Conservation (phyloP, 2,329 filamentous ascomycete species). For the Pseudocercospora cruenta region DNA sequence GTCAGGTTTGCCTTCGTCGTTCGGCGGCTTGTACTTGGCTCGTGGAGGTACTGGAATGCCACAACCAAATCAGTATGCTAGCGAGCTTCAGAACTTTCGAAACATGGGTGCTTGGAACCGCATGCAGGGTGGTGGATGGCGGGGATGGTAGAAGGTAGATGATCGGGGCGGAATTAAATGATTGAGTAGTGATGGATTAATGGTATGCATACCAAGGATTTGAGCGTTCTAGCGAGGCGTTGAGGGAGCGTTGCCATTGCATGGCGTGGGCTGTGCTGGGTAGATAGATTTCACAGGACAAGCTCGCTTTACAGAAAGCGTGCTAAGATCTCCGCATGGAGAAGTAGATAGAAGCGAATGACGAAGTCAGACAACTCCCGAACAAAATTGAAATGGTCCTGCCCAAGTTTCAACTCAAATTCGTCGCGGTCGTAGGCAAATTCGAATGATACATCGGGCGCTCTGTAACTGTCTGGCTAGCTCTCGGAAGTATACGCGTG, state of each 20-base stretch:
- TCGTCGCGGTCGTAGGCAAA: neutral
- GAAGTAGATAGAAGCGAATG: neutral
- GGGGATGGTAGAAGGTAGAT: neutral
- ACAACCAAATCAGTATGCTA: neutral
- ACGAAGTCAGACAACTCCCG: neutral
- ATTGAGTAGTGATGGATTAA: neutral
- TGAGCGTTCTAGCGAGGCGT: neutral
- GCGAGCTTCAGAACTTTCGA: neutral
- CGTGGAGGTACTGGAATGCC: neutral
- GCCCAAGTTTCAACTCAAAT: neutral
- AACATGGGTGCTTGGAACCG: neutral
- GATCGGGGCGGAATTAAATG: neutral
- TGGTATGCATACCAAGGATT: neutral
- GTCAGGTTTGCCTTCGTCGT: neutral
- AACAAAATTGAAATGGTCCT: neutral
- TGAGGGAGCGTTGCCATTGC: neutral
- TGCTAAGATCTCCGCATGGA: neutral
- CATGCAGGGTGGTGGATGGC: neutral
- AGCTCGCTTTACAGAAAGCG: neutral
- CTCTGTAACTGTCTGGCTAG: too few relatives aligned
- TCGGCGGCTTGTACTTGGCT: neutral
- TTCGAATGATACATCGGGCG: neutral
- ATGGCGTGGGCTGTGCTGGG: neutral
- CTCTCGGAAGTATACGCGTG: too few relatives aligned
- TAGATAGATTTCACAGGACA: neutral